Conservation (phyloP, 306 rosid genomes). For the Trifolium subterraneum region DNA sequence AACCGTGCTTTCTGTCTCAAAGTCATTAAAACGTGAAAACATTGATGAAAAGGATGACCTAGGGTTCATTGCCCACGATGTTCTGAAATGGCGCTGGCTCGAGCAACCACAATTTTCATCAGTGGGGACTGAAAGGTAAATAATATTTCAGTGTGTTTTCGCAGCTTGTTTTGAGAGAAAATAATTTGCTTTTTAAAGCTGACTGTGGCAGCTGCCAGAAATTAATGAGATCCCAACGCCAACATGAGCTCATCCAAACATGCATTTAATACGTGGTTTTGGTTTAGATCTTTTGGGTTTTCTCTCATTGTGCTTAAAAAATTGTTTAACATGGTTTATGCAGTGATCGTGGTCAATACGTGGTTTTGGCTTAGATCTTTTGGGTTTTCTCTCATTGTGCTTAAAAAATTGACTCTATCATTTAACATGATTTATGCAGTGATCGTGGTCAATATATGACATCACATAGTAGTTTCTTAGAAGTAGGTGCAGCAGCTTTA, state of each 20-base stretch:
- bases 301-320: conserved; percentile 23
- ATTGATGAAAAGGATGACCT: conserved; percentile 71
- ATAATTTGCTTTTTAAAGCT: not conserved
- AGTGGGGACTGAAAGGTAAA: conserved; percentile 68
- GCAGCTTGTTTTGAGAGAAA: conserved; percentile 15
- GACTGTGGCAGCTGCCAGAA: not conserved
- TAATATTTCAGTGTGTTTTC: conserved; percentile 26
- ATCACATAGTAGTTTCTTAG: conserved; percentile 75
- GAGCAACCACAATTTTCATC: conserved; percentile 67
- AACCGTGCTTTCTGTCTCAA: conserved; percentile 60
- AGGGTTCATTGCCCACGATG: conserved; percentile 77
- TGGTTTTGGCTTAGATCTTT: no score
- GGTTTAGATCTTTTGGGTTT: conserved; percentile 35
- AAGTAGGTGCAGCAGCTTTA: conserved; percentile 94
- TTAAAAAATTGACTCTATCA: conserved; percentile 38
- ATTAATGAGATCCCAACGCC: not conserved
- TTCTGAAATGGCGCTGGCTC: conserved; percentile 97
- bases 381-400: conserved; percentile 17
- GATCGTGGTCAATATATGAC: conserved; percentile 77
- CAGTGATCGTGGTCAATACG: conserved; percentile 81
- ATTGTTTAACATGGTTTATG: conserved; percentile 42
- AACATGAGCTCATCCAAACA: conserved; percentile 16
- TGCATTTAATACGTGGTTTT: conserved; percentile 28
- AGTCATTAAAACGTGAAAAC: conserved; percentile 69
- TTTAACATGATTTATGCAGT: conserved; percentile 56